phyloP scores from a whole-genome alignment of 495 filamentous ascomycete genomes.

The Daldinia childiae region DNA sequence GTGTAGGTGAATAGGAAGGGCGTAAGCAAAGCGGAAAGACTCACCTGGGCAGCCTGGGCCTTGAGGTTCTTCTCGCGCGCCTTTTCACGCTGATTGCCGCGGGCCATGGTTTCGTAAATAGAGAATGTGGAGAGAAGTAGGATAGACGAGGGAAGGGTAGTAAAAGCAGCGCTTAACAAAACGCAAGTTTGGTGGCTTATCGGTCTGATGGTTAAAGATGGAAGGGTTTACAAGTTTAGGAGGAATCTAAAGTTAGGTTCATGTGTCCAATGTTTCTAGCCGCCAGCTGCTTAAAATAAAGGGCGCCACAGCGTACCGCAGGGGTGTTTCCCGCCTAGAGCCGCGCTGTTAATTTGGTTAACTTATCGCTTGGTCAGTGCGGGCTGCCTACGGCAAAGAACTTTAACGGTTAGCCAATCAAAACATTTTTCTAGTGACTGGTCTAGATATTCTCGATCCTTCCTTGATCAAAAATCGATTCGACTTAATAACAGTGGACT shows the following conservation, averaged over 20 bases:
- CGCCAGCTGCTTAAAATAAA: conserved; percentile 43
- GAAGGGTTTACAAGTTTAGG: not conserved
- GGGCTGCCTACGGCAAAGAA: not conserved
- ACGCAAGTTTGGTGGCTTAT: conserved; percentile 13
- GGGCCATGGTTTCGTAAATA: conserved; percentile 70
- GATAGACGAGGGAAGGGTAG: conserved; percentile 13
- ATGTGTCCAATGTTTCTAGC: conserved; percentile 23
- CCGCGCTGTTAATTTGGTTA: conserved; percentile 33
- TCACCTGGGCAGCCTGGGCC: conserved; percentile 65
- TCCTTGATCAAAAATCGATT: conserved; percentile 10
- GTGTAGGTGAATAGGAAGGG: conserved; percentile 11
- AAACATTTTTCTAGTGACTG: not conserved
- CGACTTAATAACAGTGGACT: not conserved
- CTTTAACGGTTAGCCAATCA: conserved; percentile 24
- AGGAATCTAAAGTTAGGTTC: conserved; percentile 19
- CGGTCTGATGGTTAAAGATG: conserved; percentile 8
- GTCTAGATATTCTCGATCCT: conserved; percentile 27
- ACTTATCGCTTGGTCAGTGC: conserved; percentile 10
- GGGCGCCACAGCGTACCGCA: conserved; percentile 10
- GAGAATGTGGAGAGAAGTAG: conserved; percentile 11
- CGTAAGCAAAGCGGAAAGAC: conserved; percentile 37
- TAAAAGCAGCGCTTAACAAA: conserved; percentile 38
- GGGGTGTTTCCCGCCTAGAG: conserved; percentile 22
- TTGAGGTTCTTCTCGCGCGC: conserved; percentile 84
- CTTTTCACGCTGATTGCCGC: conserved; percentile 93